Percentiles rank a stretch among this genome's conserved stretches.
Conservation (phyloP, 345 rosid genomes). For the Boechera retrofracta region DNA sequence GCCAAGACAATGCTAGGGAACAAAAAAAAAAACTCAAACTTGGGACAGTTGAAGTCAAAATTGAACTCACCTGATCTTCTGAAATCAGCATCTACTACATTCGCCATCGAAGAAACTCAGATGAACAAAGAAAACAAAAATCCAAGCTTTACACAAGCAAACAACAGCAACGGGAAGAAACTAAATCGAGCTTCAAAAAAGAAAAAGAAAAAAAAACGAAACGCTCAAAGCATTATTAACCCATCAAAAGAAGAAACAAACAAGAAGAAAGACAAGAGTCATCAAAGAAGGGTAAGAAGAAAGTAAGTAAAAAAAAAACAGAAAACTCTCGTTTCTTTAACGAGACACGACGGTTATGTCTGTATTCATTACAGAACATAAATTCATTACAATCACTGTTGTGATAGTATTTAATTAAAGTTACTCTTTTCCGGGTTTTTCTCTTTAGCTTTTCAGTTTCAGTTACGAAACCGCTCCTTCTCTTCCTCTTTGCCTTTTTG, state of each 20-base stretch:
- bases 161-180: background rate
- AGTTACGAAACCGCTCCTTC: constrained; percentile 45
- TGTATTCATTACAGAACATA: constrained; percentile 40
- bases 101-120: constrained; percentile 50
- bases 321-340: constrained; percentile 33
- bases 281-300: constrained; percentile 47
- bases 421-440: constrained; percentile 24
- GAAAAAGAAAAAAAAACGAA: too few relatives aligned
- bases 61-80: constrained; percentile 49
- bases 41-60: constrained; percentile 16
- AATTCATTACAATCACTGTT: constrained; percentile 41
- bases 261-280: constrained; percentile 45
- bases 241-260: constrained; percentile 52
- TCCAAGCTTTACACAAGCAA: background rate
- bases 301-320: background rate
- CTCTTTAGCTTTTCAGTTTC: constrained; percentile 41
- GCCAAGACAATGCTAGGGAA: background rate
- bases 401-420: background rate
- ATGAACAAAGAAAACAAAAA: background rate
- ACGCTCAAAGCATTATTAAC: constrained; percentile 20
- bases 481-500: constrained; percentile 21
- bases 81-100: constrained; percentile 50
- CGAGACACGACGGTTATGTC: constrained; percentile 44
- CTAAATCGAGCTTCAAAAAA: constrained; percentile 8
- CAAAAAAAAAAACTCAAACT: background rate